Conservation (phyloP, 2,329 filamentous ascomycete genomes). For the Pestalotiopsis sp. region DNA sequence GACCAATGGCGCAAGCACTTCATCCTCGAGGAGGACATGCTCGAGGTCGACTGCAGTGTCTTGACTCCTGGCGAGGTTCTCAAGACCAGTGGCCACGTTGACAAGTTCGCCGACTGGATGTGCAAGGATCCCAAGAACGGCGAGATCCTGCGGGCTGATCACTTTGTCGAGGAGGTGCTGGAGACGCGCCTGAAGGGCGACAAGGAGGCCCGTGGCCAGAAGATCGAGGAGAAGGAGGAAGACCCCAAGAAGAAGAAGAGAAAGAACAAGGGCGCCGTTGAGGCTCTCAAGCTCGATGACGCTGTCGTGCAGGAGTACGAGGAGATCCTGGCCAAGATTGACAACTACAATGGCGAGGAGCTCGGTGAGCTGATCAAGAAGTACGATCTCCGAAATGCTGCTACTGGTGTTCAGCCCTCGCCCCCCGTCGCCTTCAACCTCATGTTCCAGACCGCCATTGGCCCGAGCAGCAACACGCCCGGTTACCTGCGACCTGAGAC, state of each 20-base stretch:
- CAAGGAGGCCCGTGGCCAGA: slow-evolving; percentile 87
- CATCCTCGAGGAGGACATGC: slow-evolving; percentile 90
- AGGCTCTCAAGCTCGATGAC: slow-evolving; percentile 85
- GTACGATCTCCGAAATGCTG: slow-evolving; percentile 87
- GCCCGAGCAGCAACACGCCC: slow-evolving; percentile 82
- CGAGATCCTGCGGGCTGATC: slow-evolving; percentile 94
- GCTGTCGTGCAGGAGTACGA: slow-evolving; percentile 86
- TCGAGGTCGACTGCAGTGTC: slow-evolving; percentile 92
- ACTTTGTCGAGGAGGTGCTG: slow-evolving; percentile 89
- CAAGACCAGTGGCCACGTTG: slow-evolving; percentile 94
- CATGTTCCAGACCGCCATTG: slow-evolving; percentile 97
- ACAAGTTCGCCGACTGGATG: slow-evolving; percentile 99
- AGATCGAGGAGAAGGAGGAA: slow-evolving; percentile 75
- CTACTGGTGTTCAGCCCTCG: slow-evolving; percentile 73
- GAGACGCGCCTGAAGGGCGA: slow-evolving; percentile 86
- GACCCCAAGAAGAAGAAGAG: slow-evolving; percentile 79
- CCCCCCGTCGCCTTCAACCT: slow-evolving; percentile 93
- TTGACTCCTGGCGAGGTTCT: slow-evolving; percentile 91
- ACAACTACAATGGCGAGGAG: slow-evolving; percentile 89
- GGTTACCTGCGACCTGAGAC: slow-evolving; percentile 93
- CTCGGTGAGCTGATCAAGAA: slow-evolving; percentile 88
- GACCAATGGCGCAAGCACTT: slow-evolving; percentile 94
- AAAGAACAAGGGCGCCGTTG: slow-evolving; percentile 75
- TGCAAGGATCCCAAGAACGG: slow-evolving; percentile 98
- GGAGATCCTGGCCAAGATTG: slow-evolving; percentile 86